Conservation (phyloP, 1,284 basidiomycete species). For the Tetrapyrgos nigripes region DNA sequence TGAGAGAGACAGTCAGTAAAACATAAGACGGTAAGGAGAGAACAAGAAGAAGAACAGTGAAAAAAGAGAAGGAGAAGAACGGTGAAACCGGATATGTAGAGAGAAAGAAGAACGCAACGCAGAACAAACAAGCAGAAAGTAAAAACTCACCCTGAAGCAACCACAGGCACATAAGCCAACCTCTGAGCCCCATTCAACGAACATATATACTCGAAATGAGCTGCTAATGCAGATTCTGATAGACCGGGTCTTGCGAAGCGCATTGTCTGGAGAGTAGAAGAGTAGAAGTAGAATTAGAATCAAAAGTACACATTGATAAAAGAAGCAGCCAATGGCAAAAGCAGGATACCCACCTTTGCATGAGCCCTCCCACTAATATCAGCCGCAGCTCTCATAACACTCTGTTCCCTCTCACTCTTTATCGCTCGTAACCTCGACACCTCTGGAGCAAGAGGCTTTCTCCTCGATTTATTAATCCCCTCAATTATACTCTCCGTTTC, state of each 20-base stretch:
- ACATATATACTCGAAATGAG: constrained; percentile 91
- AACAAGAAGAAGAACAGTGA: not conserved
- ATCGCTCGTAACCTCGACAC: constrained; percentile 68
- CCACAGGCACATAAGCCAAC: constrained; percentile 93
- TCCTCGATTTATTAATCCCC: constrained; percentile 51
- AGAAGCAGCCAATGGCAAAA: constrained; percentile 2
- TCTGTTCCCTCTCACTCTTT: constrained; percentile 76
- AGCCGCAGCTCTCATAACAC: constrained; percentile 76
- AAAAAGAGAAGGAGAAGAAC: not conserved
- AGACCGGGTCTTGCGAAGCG: constrained; percentile 74
- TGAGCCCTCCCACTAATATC: constrained; percentile 80
- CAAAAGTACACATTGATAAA: not conserved
- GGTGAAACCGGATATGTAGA: not conserved
- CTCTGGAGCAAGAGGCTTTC: constrained; percentile 61
- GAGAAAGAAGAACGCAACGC: not conserved
- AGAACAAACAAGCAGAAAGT: not conserved
- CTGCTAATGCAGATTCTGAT: constrained; percentile 78
- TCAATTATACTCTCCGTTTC: constrained; percentile 63
- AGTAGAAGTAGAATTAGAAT: not conserved
- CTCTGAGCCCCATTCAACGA: constrained; percentile 81
- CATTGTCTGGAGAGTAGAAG: constrained; percentile 68
- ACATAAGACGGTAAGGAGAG: too few species aligned
- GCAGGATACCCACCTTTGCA: constrained; percentile 61
- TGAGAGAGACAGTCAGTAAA: too few species aligned
- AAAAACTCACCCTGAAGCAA: constrained; percentile 81